A percentile compares a stretch with the other conserved stretches of the same genome.
phyloP scores from a whole-genome alignment of 495 filamentous ascomycete genomes.

The Penicillium subrubescens region DNA sequence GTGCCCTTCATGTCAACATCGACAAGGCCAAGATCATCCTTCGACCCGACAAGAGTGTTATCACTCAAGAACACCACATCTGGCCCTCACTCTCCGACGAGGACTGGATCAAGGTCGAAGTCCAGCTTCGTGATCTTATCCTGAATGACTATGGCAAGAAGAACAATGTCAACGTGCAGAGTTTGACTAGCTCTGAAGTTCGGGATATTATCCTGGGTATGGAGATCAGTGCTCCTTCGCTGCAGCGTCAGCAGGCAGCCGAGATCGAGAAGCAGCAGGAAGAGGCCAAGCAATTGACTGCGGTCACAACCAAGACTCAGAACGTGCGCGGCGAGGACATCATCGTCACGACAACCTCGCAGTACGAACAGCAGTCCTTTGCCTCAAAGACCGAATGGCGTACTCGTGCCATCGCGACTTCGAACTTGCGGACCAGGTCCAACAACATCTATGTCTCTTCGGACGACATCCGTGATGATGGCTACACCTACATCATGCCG shows the following conservation, averaged over 20 bases:
- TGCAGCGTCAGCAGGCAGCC: slow-evolving; percentile 98
- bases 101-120: slow-evolving; percentile 99
- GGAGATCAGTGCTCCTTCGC: slow-evolving; percentile 97
- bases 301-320: slow-evolving; percentile 97
- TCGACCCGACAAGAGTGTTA: slow-evolving; percentile 96
- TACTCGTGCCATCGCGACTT: slow-evolving; percentile 92
- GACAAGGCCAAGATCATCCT: slow-evolving; percentile 98
- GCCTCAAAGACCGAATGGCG: slow-evolving; percentile 99
- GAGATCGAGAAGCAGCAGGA: slow-evolving; percentile 99
- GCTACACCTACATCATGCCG: slow-evolving; percentile 95
- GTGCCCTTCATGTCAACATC: slow-evolving; percentile 94
- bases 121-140: slow-evolving; percentile 92
- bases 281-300: slow-evolving; percentile 93
- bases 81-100: slow-evolving; percentile 96
- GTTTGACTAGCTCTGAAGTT: slow-evolving; percentile 93
- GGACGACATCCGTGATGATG: slow-evolving; percentile 80
- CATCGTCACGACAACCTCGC: slow-evolving; percentile 95
- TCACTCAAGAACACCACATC: slow-evolving; percentile 98
- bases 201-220: slow-evolving; percentile 99
- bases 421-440: slow-evolving; percentile 88
- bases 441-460: slow-evolving; percentile 99
- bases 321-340: slow-evolving; percentile 98
- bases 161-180: slow-evolving; percentile 98
- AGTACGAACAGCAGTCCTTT: slow-evolving; percentile 96
- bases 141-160: slow-evolving; percentile 99